These are phyloP conservation scores for Uronychia binucleata DNA, from an alignment of 73 alveolate species.

Conservation along the genomic window DNA sequence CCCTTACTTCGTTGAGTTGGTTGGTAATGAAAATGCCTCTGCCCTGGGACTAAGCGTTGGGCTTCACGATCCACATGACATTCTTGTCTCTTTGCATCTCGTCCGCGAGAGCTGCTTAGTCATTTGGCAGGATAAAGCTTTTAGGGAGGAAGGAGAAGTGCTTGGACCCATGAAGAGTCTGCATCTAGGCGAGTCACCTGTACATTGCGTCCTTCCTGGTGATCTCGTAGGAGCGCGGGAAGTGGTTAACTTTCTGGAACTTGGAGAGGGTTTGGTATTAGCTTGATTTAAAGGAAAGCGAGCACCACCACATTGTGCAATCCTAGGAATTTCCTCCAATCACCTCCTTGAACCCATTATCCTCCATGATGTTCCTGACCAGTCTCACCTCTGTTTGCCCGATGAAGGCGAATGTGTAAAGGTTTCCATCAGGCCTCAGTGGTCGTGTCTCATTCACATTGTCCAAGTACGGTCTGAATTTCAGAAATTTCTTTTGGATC, in stretches of 20 bases:
- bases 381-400: constrained; percentile 34
- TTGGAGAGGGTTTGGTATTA: constrained; percentile 30
- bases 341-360: constrained; percentile 60
- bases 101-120: constrained; percentile 19
- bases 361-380: constrained; percentile 46
- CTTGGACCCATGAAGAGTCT: constrained; percentile 62
- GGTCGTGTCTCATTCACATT: neutral
- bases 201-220: constrained; percentile 98
- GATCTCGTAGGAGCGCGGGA: constrained; percentile 59
- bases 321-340: constrained; percentile 28
- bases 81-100: constrained; percentile 9
- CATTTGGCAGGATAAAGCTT: constrained; percentile 86
- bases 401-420: neutral
- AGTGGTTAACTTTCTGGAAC: constrained; percentile 56
- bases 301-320: constrained; percentile 49
- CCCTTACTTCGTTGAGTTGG: constrained; percentile 21
- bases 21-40: constrained; percentile 77
- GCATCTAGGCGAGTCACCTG: constrained; percentile 87
- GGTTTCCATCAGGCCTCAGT: neutral
- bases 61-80: constrained; percentile 77
- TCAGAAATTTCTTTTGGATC: neutral
- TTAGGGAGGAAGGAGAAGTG: constrained; percentile 83
- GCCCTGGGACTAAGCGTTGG: constrained; percentile 77
- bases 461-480: neutral
- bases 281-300: constrained; percentile 16